Evolutionary conservation across 495 filamentous ascomycete species (phyloP).

Genomic region (Penicillium cosmopolitanum): DNA sequence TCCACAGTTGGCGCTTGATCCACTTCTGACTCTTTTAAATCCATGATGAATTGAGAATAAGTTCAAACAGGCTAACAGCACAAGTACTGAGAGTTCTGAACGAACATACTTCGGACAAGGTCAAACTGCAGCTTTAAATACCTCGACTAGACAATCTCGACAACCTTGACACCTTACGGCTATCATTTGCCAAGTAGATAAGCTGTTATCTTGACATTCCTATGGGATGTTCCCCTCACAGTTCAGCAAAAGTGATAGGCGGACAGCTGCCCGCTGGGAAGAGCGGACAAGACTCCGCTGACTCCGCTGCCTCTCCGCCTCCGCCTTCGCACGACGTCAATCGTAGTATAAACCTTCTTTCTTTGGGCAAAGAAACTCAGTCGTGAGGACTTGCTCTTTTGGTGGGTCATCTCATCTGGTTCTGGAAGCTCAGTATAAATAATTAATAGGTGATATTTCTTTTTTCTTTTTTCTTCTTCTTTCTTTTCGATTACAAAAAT

Average conservation of each 20-base stretch:
- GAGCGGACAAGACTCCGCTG: slow-evolving; percentile 27
- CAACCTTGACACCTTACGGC: not conserved
- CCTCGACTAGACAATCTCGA: not conserved
- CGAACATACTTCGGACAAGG: too few species aligned
- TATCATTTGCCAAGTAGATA: slow-evolving; percentile 26
- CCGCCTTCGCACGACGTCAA: slow-evolving; percentile 9
- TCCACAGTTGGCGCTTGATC: slow-evolving; percentile 20
- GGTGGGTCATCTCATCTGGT: not conserved
- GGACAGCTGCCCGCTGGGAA: slow-evolving; percentile 15
- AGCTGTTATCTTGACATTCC: not conserved
- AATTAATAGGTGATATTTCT: not conserved
- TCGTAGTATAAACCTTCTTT: not conserved
- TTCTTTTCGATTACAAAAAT: slow-evolving; percentile 8
- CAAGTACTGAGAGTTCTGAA: too few species aligned
- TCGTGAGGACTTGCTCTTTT: slow-evolving; percentile 7
- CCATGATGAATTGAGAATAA: not conserved
- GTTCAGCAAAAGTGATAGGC: slow-evolving; percentile 5
- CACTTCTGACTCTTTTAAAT: slow-evolving; percentile 26
- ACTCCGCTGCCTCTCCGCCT: too few species aligned
- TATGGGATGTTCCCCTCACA: not conserved
- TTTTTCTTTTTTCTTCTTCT: not conserved
- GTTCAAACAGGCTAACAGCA: too few species aligned
- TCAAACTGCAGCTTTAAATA: not conserved
- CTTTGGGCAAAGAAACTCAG: not conserved
- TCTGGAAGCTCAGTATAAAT: not conserved